Evolutionary conservation across 1,139 yeast species (phyloP).

Genomic region (Debaryomyces nepalensis): DNA sequence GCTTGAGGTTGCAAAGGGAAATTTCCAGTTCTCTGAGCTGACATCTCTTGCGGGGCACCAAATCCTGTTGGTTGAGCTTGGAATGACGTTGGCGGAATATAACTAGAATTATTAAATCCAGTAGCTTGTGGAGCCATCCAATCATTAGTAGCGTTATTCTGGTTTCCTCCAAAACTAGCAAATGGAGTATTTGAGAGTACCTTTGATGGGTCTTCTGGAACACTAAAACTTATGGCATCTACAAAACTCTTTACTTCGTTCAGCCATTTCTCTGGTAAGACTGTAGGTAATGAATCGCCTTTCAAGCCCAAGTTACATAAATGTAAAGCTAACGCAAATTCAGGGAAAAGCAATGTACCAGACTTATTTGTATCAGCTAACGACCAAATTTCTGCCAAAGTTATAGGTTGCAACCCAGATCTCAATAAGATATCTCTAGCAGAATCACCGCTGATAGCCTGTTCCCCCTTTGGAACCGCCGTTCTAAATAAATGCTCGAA

Average conservation of each 20-base stretch:
- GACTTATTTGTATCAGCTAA: conserved; percentile 85
- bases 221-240: conserved; percentile 81
- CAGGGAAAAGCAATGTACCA: conserved; percentile 88
- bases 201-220: conserved; percentile 61
- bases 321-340: conserved; percentile 91
- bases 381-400: conserved; percentile 89
- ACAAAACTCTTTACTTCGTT: conserved; percentile 89
- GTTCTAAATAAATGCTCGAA: conserved; percentile 82
- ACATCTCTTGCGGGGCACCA: conserved; percentile 25
- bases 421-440: conserved; percentile 82
- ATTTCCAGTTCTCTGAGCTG: conserved; percentile 28
- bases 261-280: conserved; percentile 69
- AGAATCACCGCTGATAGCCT: conserved; percentile 72
- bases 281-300: conserved; percentile 77
- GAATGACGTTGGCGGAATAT: conserved; percentile 33
- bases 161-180: conserved; percentile 31
- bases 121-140: conserved; percentile 36
- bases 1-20: conserved; percentile 26
- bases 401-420: conserved; percentile 76
- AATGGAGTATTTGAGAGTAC: conserved; percentile 53
- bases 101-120: conserved; percentile 23
- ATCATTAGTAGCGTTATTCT: conserved; percentile 20
- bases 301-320: conserved; percentile 77
- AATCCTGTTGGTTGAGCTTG: conserved; percentile 45
- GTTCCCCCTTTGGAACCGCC: conserved; percentile 77